phyloP scores from a whole-genome alignment of 768 basidiomycete genomes.

The Leccinum pellstonianum region DNA sequence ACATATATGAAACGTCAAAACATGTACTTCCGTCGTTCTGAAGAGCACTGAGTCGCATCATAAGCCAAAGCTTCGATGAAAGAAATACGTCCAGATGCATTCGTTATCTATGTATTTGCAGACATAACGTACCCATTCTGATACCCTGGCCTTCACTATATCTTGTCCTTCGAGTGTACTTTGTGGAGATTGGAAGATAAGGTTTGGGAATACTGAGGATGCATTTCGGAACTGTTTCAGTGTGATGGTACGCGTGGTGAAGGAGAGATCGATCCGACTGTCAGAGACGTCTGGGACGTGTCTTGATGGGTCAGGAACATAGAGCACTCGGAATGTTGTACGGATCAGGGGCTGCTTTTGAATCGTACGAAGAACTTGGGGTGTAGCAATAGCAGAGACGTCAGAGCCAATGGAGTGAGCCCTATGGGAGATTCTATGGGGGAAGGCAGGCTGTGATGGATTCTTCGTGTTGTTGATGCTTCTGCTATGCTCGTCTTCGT shows the following conservation, averaged over 20 bases:
- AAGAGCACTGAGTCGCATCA: background rate
- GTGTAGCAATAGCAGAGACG: background rate
- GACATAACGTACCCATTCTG: background rate
- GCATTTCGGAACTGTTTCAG: too few relatives aligned
- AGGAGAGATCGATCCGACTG: too few relatives aligned
- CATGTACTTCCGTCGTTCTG: too few relatives aligned
- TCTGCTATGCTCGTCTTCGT: too few relatives aligned
- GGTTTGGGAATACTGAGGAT: background rate
- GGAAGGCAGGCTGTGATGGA: too few relatives aligned
- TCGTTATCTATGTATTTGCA: too few relatives aligned
- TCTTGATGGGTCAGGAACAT: background rate
- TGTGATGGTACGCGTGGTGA: too few relatives aligned
- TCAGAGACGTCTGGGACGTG: background rate
- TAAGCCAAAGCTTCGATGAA: background rate
- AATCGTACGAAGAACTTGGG: background rate
- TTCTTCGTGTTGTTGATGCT: too few relatives aligned
- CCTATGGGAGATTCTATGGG: background rate
- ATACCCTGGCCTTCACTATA: background rate
- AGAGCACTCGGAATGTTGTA: background rate
- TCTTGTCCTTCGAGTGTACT: background rate
- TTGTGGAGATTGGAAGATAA: background rate
- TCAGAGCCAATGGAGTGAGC: background rate
- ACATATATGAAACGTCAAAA: background rate
- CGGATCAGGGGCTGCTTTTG: background rate
- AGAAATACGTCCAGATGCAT: too few relatives aligned